Conservation (phyloP, 768 basidiomycete genomes). For the Hericium erinaceus region DNA sequence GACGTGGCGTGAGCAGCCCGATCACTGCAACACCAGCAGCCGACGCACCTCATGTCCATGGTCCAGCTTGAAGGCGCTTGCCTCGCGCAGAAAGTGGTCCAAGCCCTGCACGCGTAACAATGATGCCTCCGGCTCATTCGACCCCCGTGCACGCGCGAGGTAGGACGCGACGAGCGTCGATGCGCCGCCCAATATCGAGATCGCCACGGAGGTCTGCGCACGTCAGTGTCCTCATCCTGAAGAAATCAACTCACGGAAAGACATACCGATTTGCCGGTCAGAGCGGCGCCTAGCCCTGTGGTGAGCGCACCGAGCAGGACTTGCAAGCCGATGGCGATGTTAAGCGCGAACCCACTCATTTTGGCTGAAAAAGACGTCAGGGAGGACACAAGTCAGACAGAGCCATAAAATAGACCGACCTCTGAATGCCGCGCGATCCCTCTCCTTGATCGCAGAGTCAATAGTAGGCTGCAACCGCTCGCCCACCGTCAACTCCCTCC, state of each 20-base stretch:
- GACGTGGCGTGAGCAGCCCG: background rate
- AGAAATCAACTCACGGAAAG: background rate
- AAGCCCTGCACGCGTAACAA: constrained; percentile 47
- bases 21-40: background rate
- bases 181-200: constrained; percentile 43
- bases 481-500: background rate
- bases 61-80: constrained; percentile 48
- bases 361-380: constrained; percentile 3
- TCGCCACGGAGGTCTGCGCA: constrained; percentile 27
- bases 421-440: background rate
- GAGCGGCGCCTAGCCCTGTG: constrained; percentile 18
- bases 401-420: background rate
- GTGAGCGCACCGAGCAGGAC: constrained; percentile 21
- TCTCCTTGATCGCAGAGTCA: background rate
- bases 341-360: constrained; percentile 11
- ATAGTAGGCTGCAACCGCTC: constrained; percentile 3
- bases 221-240: too few relatives aligned
- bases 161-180: constrained; percentile 64
- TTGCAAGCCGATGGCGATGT: constrained; percentile 20
- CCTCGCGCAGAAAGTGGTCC: constrained; percentile 59
- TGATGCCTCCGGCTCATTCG: constrained; percentile 63
- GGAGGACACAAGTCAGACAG: background rate
- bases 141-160: constrained; percentile 59
- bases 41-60: constrained; percentile 25
- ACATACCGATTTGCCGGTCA: constrained; percentile 14